phyloP scores from a whole-genome alignment of 768 basidiomycete genomes.

The Lentinula guzmanii region DNA sequence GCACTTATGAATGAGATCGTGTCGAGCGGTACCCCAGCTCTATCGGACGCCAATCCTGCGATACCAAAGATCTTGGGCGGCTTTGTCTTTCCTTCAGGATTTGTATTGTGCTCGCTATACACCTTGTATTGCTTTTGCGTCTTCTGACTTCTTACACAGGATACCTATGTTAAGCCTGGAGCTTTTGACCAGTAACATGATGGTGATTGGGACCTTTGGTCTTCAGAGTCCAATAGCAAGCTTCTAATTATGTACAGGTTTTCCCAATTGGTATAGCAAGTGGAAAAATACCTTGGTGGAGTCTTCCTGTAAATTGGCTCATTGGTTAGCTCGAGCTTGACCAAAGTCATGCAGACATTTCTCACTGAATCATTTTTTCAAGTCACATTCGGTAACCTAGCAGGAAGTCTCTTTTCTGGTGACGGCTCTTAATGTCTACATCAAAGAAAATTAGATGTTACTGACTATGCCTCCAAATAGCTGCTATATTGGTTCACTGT shows the following conservation, averaged over 20 bases:
- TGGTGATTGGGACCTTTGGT: conserved; percentile 35
- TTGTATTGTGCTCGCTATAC: conserved; percentile 52
- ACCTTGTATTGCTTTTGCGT: not conserved
- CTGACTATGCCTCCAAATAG: conserved; percentile 11
- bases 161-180: conserved; percentile 67
- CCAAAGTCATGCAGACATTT: not conserved
- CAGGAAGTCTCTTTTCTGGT: conserved; percentile 65
- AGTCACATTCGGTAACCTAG: conserved; percentile 64
- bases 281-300: conserved; percentile 66
- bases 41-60: conserved; percentile 51
- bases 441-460: conserved; percentile 40
- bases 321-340: conserved; percentile 37
- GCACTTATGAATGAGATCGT: conserved; percentile 62
- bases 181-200: conserved; percentile 70
- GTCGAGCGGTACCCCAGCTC: conserved; percentile 47
- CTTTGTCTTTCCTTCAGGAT: conserved; percentile 70
- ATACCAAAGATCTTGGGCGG: conserved; percentile 61
- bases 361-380: not conserved
- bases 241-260: conserved; percentile 28
- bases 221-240: not conserved
- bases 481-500: not conserved
- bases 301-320: conserved; percentile 60
- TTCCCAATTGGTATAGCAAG: conserved; percentile 65
- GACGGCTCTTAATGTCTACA: conserved; percentile 35
- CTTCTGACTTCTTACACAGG: conserved; percentile 29